Conservation (phyloP, 2,329 filamentous ascomycete genomes). For the Kalaharituber pfeilii region DNA sequence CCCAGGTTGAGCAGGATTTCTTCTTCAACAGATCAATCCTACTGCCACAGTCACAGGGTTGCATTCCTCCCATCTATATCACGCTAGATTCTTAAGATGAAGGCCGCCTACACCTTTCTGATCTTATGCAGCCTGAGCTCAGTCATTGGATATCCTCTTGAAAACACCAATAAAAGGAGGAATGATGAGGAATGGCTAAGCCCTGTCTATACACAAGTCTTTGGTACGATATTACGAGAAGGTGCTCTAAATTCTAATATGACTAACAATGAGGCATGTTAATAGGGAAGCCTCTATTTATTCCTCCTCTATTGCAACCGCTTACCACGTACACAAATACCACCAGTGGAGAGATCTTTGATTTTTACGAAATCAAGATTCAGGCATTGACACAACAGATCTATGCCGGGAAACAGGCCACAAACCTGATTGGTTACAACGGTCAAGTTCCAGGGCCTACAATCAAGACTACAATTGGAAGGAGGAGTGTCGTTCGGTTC, state of each 20-base stretch:
- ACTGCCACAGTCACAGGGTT: no score
- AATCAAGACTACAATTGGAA: neutral
- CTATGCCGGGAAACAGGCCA: neutral
- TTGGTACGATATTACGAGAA: conserved; percentile 2
- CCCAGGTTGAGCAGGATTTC: no score
- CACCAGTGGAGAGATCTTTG: neutral
- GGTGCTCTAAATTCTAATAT: no score
- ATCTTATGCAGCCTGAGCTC: neutral
- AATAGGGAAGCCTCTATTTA: conserved; percentile 9
- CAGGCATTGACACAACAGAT: neutral
- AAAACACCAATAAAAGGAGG: neutral
- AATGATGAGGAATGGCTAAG: conserved; percentile 7
- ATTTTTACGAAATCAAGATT: neutral
- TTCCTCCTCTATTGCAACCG: conserved; percentile 3
- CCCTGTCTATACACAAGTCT: conserved; percentile 5
- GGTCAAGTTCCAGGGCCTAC: neutral
- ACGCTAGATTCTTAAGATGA: neutral
- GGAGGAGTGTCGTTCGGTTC: conserved; percentile 1
- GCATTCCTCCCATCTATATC: no score
- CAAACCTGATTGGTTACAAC: conserved; percentile 1
- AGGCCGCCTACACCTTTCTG: neutral
- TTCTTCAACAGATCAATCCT: no score
- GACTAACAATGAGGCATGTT: neutral
- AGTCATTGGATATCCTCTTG: neutral
- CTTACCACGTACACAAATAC: neutral